Conservation (phyloP, 768 basidiomycete genomes). For the Boletus coccyginus region DNA sequence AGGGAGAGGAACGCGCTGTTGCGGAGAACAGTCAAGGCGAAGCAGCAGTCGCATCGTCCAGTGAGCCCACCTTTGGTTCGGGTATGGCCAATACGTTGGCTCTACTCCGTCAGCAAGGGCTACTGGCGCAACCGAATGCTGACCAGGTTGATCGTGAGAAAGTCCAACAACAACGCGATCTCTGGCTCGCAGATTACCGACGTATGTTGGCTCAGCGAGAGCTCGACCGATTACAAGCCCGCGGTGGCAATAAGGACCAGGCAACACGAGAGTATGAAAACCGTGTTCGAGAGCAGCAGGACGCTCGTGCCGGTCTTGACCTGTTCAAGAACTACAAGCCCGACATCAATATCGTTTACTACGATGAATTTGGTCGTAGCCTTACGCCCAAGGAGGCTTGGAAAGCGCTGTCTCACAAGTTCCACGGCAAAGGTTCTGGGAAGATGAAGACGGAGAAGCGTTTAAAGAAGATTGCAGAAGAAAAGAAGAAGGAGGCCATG, state of each 20-base stretch:
- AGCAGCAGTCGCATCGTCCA: constrained; percentile 55
- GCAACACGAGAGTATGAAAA: constrained; percentile 95
- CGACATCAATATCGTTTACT: constrained; percentile 93
- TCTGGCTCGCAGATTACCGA: constrained; percentile 89
- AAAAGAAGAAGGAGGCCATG: constrained; percentile 93
- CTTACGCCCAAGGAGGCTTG: constrained; percentile 95
- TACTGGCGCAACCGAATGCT: constrained; percentile 60
- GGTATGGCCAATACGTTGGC: constrained; percentile 89
- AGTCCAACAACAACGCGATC: constrained; percentile 78
- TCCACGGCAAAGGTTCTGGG: constrained; percentile 97
- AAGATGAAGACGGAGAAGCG: constrained; percentile 97
- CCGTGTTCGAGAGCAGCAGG: constrained; percentile 85
- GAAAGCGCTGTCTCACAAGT: constrained; percentile 96
- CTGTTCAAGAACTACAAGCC: constrained; percentile 94
- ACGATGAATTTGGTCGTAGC: constrained; percentile 90
- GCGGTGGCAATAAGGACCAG: constrained; percentile 87
- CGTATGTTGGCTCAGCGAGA: constrained; percentile 75
- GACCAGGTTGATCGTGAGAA: constrained; percentile 77
- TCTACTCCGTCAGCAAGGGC: constrained; percentile 90
- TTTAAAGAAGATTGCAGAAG: constrained; percentile 95
- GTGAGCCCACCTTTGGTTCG: constrained; percentile 74
- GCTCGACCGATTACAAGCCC: constrained; percentile 67
- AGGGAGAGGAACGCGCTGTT: constrained; percentile 48
- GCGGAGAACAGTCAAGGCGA: constrained; percentile 31
- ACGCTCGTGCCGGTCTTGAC: constrained; percentile 77